Evolutionary conservation across 805 yeast genomes (phyloP).

Genomic region (Saccharomycopsis malanga): DNA sequence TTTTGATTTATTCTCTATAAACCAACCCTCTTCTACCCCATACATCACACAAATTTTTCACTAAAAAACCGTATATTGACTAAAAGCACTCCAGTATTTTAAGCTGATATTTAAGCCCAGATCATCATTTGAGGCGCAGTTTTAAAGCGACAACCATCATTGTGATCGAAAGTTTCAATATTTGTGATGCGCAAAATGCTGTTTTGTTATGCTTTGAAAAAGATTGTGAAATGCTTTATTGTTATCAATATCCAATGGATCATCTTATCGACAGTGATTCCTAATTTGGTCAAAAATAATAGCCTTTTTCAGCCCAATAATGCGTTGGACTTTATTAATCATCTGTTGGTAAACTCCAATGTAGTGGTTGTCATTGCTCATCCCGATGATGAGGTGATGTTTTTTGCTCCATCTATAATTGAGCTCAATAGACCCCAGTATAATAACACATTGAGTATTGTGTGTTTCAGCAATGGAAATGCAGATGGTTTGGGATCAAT

Average conservation of each 20-base stretch:
- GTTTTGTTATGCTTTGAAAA: not conserved
- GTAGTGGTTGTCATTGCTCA: constrained; percentile 72
- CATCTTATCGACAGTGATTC: constrained; percentile 17
- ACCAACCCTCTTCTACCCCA: too few relatives aligned
- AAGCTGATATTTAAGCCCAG: too few relatives aligned
- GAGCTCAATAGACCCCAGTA: constrained; percentile 42
- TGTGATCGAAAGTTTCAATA: too few relatives aligned
- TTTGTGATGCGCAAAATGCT: too few relatives aligned
- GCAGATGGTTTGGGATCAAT: constrained; percentile 63
- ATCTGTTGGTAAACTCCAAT: constrained; percentile 16
- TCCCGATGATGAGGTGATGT: constrained; percentile 99
- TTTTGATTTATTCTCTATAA: too few relatives aligned
- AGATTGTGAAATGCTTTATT: constrained; percentile 14
- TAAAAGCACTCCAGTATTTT: too few relatives aligned
- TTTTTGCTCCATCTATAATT: constrained; percentile 74
- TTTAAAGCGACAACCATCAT: too few relatives aligned
- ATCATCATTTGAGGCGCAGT: too few relatives aligned
- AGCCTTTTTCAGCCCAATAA: not conserved
- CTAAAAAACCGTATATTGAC: too few relatives aligned
- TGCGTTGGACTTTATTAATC: not conserved
- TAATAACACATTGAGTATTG: constrained; percentile 45
- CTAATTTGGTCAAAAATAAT: not conserved
- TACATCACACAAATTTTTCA: too few relatives aligned
- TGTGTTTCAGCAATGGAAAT: constrained; percentile 76
- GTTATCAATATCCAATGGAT: constrained; percentile 20